Evolutionary conservation across 1,139 yeast genomes (phyloP).

Genomic region (Debaryomycetaceae sp.): DNA sequence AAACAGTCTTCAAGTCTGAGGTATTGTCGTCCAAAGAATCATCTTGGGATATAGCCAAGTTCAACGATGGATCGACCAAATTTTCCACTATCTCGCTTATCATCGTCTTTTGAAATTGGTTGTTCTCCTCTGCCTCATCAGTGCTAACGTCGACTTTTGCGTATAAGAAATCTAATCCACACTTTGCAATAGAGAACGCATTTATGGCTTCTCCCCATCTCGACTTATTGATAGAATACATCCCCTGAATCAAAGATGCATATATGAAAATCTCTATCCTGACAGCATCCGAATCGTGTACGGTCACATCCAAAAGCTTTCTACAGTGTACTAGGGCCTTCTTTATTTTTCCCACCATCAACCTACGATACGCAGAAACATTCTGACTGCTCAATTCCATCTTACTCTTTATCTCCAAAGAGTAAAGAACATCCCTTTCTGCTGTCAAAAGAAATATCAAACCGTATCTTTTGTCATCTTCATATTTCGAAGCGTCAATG

Average conservation of each 20-base stretch:
- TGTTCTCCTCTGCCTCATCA: slow-evolving; percentile 14
- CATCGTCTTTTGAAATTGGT: slow-evolving; percentile 35
- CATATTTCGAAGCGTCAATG: slow-evolving; percentile 46
- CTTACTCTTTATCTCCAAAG: slow-evolving; percentile 59
- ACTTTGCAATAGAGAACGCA: slow-evolving; percentile 58
- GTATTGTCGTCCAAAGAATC: slow-evolving; percentile 19
- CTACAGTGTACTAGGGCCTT: slow-evolving; percentile 51
- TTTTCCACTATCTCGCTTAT: slow-evolving; percentile 57
- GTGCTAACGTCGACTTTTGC: slow-evolving; percentile 8
- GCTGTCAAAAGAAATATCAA: slow-evolving; percentile 50
- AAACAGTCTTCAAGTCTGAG: slow-evolving; percentile 44
- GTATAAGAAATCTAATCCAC: slow-evolving; percentile 53
- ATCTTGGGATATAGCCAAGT: slow-evolving; percentile 51
- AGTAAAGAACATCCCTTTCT: slow-evolving; percentile 68
- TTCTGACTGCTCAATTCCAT: slow-evolving; percentile 51
- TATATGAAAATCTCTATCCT: slow-evolving; percentile 58
- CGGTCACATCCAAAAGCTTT: slow-evolving; percentile 42
- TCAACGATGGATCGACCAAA: slow-evolving; percentile 67
- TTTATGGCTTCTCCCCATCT: slow-evolving; percentile 55
- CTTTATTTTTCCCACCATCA: slow-evolving; percentile 65
- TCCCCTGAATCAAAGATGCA: slow-evolving; percentile 59
- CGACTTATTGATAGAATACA: slow-evolving; percentile 52
- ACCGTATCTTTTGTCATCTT: slow-evolving; percentile 44
- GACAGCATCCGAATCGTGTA: slow-evolving; percentile 24
- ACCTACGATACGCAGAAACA: slow-evolving; percentile 45